Percentiles rank a stretch among this genome's conserved stretches.
phyloP scores from a whole-genome alignment of 2,329 filamentous ascomycete species.

The Aquanectria penicillioides region DNA sequence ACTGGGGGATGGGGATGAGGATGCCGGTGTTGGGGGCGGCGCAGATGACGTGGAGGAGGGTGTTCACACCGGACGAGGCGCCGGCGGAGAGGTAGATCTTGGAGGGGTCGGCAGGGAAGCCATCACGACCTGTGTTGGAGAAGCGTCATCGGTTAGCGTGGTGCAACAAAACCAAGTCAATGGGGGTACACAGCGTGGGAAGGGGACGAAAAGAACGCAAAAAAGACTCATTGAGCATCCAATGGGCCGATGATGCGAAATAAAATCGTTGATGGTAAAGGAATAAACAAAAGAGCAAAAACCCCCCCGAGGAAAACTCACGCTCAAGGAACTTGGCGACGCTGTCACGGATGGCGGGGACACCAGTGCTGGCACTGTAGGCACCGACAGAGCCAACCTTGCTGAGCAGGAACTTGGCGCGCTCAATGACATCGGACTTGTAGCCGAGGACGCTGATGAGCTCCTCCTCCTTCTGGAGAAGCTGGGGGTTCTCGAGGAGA shows the following conservation, averaged over 20 bases:
- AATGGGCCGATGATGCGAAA: not conserved
- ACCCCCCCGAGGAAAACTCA: constrained; percentile 51
- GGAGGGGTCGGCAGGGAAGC: constrained; percentile 81
- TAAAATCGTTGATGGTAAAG: not conserved
- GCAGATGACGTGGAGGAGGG: constrained; percentile 90
- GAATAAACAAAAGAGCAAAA: not conserved
- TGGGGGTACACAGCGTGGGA: not conserved
- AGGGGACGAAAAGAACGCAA: not conserved
- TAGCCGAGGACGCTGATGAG: constrained; percentile 82
- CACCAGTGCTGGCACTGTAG: constrained; percentile 94
- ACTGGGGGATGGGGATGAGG: constrained; percentile 95
- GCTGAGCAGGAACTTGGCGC: constrained; percentile 82
- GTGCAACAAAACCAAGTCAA: constrained; percentile 2
- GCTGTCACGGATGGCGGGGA: constrained; percentile 85
- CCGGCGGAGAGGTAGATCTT: constrained; percentile 92
- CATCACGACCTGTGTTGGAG: constrained; percentile 74
- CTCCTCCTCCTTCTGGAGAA: constrained; percentile 86
- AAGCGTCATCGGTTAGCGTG: constrained; percentile 22
- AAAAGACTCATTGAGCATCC: not conserved
- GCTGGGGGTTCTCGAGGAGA: constrained; percentile 86
- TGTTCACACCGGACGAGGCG: constrained; percentile 94
- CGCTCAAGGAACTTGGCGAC: constrained; percentile 93
- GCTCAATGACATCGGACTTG: constrained; percentile 86
- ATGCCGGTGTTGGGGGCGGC: constrained; percentile 80
- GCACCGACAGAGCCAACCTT: constrained; percentile 92